These are phyloP conservation scores for Bidens hawaiensis DNA, from an alignment of 140 eudicot species.

Conservation along the genomic window DNA sequence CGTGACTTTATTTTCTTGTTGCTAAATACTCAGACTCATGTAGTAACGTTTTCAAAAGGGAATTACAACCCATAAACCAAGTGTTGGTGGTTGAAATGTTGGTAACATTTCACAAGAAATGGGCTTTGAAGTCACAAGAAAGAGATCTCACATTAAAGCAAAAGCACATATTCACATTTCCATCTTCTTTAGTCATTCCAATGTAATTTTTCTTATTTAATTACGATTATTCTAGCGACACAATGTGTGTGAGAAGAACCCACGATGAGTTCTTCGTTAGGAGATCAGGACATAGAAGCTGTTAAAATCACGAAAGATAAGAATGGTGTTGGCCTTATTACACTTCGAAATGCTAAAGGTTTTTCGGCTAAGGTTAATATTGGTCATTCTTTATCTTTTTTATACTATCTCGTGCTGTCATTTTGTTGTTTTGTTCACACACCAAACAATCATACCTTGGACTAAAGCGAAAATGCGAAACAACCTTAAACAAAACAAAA, in stretches of 20 bases:
- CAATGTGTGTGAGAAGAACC: no score
- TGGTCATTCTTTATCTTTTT: neutral
- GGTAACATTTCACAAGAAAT: slow-evolving; percentile 34
- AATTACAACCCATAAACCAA: slow-evolving; percentile 1
- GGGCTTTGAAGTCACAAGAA: slow-evolving; percentile 33
- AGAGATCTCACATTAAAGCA: slow-evolving; percentile 27
- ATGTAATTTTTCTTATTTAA: slow-evolving; percentile 13
- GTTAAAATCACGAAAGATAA: slow-evolving; percentile 52
- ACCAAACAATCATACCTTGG: neutral
- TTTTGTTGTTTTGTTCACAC: neutral
- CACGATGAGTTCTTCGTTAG: slow-evolving; percentile 16
- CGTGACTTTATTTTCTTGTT: neutral
- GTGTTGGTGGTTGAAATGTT: slow-evolving; percentile 32
- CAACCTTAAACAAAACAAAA: neutral
- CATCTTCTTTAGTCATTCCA: slow-evolving; percentile 15
- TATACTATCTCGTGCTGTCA: neutral
- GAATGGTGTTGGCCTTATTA: slow-evolving; percentile 57
- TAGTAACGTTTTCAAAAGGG: slow-evolving; percentile 5
- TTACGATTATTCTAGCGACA: neutral
- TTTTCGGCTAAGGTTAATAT: slow-evolving; percentile 57
- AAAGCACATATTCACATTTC: slow-evolving; percentile 25
- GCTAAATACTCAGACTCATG: neutral
- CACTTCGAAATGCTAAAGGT: slow-evolving; percentile 62
- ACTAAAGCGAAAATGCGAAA: neutral
- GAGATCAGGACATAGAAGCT: slow-evolving; percentile 4